Conservation (phyloP, 495 filamentous ascomycete genomes). For the Penicilliopsis zonata region DNA sequence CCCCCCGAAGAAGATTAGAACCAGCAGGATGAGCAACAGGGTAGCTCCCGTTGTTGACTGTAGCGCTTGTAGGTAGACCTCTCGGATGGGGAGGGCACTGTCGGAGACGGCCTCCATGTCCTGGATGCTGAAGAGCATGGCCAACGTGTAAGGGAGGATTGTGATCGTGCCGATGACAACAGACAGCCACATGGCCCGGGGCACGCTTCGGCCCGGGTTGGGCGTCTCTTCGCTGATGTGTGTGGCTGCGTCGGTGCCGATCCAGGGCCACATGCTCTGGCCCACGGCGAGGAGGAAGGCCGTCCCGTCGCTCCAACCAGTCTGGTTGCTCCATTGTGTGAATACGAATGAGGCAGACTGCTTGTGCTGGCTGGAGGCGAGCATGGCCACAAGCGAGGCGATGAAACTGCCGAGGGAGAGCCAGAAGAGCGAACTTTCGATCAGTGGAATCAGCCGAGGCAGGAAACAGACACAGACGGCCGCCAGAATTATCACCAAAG, state of each 20-base stretch:
- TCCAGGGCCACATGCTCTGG: conserved; percentile 22
- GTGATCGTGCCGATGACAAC: conserved; percentile 24
- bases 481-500: background rate
- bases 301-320: conserved; percentile 19
- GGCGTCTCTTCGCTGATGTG: conserved; percentile 21
- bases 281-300: conserved; percentile 24
- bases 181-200: conserved; percentile 21
- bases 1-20: background rate
- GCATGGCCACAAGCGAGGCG: conserved; percentile 9
- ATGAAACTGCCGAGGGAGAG: conserved; percentile 12
- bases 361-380: conserved; percentile 11
- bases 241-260: conserved; percentile 12
- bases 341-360: conserved; percentile 8
- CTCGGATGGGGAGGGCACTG: conserved; percentile 11
- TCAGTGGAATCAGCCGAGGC: conserved; percentile 6
- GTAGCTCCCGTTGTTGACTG: background rate
- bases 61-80: conserved; percentile 7
- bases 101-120: conserved; percentile 17
- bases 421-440: conserved; percentile 7
- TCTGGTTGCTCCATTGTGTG: conserved; percentile 9
- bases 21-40: background rate
- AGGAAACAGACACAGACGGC: conserved; percentile 2
- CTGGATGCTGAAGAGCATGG: conserved; percentile 18
- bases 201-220: conserved; percentile 16
- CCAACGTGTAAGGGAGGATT: conserved; percentile 18